These are phyloP conservation scores for Alloteropsis semialata DNA, from an alignment of 176 grass and related monocot species.

Conservation along the genomic window DNA sequence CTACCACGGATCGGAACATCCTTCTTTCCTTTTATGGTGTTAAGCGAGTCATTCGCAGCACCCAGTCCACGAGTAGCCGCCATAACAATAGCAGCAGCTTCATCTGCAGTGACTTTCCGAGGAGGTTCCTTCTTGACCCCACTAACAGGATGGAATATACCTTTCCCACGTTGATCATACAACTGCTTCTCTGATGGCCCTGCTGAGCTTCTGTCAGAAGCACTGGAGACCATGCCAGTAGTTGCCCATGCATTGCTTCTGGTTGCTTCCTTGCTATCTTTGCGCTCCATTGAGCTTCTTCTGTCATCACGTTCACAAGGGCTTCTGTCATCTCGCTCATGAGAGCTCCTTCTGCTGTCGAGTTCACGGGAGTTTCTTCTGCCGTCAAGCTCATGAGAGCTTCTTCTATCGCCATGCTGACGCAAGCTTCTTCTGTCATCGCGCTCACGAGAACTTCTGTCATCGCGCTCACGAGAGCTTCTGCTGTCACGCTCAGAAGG, in stretches of 20 bases:
- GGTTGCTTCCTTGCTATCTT: constrained; percentile 19
- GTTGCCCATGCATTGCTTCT: constrained; percentile 24
- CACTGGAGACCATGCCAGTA: constrained; percentile 21
- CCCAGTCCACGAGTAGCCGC: constrained; percentile 76
- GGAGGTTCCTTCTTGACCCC: constrained; percentile 52
- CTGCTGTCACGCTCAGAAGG: background rate
- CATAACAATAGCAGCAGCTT: constrained; percentile 90
- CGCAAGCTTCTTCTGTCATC: background rate
- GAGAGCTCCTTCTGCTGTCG: background rate
- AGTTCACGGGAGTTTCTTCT: background rate
- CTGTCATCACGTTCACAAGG: constrained; percentile 5
- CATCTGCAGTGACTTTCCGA: constrained; percentile 61
- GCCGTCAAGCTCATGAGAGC: background rate
- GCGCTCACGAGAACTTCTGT: background rate
- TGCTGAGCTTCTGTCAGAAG: constrained; percentile 38
- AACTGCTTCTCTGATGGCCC: constrained; percentile 48
- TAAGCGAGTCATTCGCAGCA: constrained; percentile 35
- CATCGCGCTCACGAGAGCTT: background rate
- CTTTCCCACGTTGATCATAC: constrained; percentile 36
- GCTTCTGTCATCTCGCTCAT: constrained; percentile 12
- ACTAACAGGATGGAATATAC: constrained; percentile 59
- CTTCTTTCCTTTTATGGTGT: constrained; percentile 5
- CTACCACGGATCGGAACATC: background rate
- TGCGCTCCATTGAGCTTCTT: background rate
- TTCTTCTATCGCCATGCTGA: constrained; percentile 9